These are phyloP conservation scores for Gossypium trilobum DNA, from an alignment of 441 rosid species.

Conservation along the genomic window DNA sequence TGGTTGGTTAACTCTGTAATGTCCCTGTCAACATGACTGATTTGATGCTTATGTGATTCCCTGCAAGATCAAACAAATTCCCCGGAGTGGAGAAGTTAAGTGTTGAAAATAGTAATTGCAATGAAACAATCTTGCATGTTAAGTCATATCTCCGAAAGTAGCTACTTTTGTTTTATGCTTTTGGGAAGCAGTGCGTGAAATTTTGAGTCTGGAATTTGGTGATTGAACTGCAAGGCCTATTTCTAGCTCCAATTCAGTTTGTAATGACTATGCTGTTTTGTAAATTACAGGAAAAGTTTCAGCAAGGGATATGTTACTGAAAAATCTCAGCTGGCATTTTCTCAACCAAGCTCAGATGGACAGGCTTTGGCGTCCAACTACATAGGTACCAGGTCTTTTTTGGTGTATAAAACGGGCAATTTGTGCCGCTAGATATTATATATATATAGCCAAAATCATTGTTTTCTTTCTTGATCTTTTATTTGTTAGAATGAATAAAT, in stretches of 20 bases:
- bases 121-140: not conserved
- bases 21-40: not conserved
- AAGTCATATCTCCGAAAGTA: not conserved
- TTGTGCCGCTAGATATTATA: not conserved
- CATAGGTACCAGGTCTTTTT: slow-evolving; percentile 35
- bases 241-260: not conserved
- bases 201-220: not conserved
- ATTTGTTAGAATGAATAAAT: not conserved
- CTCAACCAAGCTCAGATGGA: slow-evolving; percentile 64
- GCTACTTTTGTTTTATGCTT: not conserved
- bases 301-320: slow-evolving; percentile 33
- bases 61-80: not conserved
- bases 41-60: not conserved
- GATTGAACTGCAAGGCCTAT: not conserved
- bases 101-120: not conserved
- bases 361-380: slow-evolving; percentile 59
- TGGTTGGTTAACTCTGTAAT: not conserved
- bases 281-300: slow-evolving; percentile 56
- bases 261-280: not conserved
- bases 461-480: not conserved
- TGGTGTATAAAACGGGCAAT: slow-evolving; percentile 37
- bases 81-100: not conserved
- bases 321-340: slow-evolving; percentile 58
- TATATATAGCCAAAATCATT: not conserved
- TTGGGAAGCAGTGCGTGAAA: not conserved